phyloP scores from a whole-genome alignment of 352 stramenopile species.

The Phytophthora pluvialis region DNA sequence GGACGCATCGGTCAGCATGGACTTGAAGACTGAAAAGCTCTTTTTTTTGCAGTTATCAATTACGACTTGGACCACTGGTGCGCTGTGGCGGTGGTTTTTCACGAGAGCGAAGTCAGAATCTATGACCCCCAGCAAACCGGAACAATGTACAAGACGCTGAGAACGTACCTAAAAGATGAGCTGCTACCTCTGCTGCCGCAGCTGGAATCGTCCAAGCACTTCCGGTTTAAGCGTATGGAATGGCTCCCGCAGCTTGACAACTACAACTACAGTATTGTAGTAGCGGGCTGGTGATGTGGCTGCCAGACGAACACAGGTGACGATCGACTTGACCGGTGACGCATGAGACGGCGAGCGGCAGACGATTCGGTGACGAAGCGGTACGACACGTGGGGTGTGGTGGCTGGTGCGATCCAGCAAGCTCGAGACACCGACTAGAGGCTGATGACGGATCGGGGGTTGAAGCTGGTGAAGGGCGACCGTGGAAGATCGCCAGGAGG shows the following conservation, averaged over 20 bases:
- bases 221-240: background rate
- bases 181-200: slow-evolving; percentile 3
- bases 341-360: too few species aligned
- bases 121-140: slow-evolving; percentile 3
- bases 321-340: too few species aligned
- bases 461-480: too few species aligned
- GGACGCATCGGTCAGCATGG: background rate
- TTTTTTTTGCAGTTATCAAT: slow-evolving; percentile 12
- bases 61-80: slow-evolving; percentile 20
- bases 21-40: background rate
- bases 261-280: slow-evolving; percentile 14
- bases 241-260: slow-evolving; percentile 6
- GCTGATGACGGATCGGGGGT: too few species aligned
- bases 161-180: slow-evolving; percentile 5
- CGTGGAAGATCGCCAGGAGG: too few species aligned
- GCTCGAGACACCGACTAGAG: too few species aligned
- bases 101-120: background rate
- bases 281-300: too few species aligned
- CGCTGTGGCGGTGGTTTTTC: background rate
- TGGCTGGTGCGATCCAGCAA: too few species aligned
- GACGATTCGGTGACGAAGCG: too few species aligned
- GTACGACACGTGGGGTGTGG: too few species aligned
- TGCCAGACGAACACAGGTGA: too few species aligned
- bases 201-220: slow-evolving; percentile 4
- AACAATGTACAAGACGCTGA: background rate